Conservation (phyloP, 257 asterid genomes). For the Striga asiatica region DNA sequence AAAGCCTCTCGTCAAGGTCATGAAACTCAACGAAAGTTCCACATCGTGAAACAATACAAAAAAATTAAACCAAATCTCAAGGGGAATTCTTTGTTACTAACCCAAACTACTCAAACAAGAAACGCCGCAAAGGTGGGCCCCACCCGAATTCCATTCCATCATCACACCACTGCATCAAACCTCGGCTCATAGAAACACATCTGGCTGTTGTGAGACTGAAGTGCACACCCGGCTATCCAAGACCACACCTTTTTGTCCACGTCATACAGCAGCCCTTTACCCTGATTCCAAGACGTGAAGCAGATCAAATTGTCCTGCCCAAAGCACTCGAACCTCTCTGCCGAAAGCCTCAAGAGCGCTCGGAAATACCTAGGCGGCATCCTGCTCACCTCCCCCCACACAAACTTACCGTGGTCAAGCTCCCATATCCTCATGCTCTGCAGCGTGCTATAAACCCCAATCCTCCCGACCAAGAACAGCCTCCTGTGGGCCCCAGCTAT, state of each 20-base stretch:
- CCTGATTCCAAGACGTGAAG: conserved; percentile 98
- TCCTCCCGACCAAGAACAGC: conserved; percentile 83
- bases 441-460: conserved; percentile 79
- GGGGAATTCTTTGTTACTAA: no score
- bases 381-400: conserved; percentile 86
- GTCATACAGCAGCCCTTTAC: conserved; percentile 84
- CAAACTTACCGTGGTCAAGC: conserved; percentile 66
- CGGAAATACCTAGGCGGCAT: conserved; percentile 91
- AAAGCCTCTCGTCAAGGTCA: no score
- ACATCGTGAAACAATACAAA: no score
- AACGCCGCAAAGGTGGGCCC: not conserved
- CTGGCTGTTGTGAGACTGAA: conserved; percentile 85
- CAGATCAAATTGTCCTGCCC: conserved; percentile 94
- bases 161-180: conserved; percentile 66
- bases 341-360: conserved; percentile 84
- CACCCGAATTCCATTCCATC: conserved; percentile 5
- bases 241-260: conserved; percentile 91
- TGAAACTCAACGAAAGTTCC: no score
- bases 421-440: conserved; percentile 99
- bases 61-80: no score
- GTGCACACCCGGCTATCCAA: conserved; percentile 96
- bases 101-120: not conserved
- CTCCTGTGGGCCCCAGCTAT: conserved; percentile 87
- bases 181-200: conserved; percentile 98
- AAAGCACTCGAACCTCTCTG: conserved; percentile 95